These are phyloP conservation scores for Diplotaxis tenuifolia DNA, from an alignment of 345 rosid genomes.

Conservation along the genomic window DNA sequence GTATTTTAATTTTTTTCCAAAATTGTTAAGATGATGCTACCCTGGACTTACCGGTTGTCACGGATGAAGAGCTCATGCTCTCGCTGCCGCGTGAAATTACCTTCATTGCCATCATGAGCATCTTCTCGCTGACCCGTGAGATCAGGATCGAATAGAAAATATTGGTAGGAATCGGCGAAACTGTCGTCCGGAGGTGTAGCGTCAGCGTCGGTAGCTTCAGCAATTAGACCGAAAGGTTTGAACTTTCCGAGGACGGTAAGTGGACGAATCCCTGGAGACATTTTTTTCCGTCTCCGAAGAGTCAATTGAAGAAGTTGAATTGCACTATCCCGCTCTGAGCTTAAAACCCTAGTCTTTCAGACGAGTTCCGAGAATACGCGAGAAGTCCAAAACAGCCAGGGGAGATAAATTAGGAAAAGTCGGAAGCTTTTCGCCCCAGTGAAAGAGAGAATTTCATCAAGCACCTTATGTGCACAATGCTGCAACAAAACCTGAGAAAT, in stretches of 20 bases:
- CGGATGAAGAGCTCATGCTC: slow-evolving; percentile 87
- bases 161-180: slow-evolving; percentile 55
- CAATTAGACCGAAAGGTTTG: slow-evolving; percentile 85
- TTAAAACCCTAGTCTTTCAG: no score
- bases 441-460: slow-evolving; percentile 17
- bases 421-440: not conserved
- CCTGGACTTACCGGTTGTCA: slow-evolving; percentile 59
- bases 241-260: slow-evolving; percentile 85
- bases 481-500: no score
- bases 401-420: not conserved
- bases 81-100: slow-evolving; percentile 41
- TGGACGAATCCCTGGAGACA: slow-evolving; percentile 67
- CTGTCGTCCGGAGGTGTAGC: slow-evolving; percentile 46
- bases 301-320: slow-evolving; percentile 21
- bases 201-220: slow-evolving; percentile 78
- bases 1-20: no score
- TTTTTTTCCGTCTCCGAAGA: no score
- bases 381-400: no score
- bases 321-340: no score
- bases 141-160: slow-evolving; percentile 71
- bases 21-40: not conserved
- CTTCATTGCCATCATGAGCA: slow-evolving; percentile 33
- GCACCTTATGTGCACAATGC: slow-evolving; percentile 16
- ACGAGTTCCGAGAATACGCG: no score
- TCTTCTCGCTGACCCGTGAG: slow-evolving; percentile 48